Conservation (phyloP, 176 grass and related monocot species). For the Tillandsia leiboldiana region DNA sequence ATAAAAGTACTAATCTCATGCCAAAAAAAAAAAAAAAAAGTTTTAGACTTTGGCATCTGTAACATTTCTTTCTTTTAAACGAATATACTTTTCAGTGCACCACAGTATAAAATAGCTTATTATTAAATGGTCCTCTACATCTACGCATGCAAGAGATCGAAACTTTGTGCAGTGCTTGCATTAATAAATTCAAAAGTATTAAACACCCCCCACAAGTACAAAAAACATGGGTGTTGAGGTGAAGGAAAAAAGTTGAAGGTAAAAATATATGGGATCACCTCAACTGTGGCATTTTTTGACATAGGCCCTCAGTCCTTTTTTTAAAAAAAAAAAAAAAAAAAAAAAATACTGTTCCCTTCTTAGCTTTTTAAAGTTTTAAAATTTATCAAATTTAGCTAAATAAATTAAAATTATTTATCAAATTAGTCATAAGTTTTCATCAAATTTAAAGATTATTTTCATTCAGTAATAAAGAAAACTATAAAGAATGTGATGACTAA, state of each 20-base stretch:
- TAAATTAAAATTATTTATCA: too few relatives aligned
- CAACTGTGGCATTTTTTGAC: too few relatives aligned
- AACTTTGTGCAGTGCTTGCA: background rate
- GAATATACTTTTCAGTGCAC: background rate
- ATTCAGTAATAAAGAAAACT: too few relatives aligned
- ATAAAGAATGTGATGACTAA: too few relatives aligned
- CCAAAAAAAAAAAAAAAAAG: background rate
- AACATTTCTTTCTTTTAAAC: background rate
- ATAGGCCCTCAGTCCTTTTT: too few relatives aligned
- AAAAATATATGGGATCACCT: too few relatives aligned
- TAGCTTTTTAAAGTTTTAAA: too few relatives aligned
- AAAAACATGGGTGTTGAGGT: background rate
- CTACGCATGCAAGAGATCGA: slow-evolving; percentile 8
- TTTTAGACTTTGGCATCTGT: slow-evolving; percentile 9
- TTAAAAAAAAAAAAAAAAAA: too few relatives aligned
- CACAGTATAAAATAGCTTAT: background rate
- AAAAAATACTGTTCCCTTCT: too few relatives aligned
- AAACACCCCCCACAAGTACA: background rate
- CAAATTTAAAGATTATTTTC: too few relatives aligned
- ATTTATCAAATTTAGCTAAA: too few relatives aligned
- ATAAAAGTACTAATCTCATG: background rate
- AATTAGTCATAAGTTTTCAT: too few relatives aligned
- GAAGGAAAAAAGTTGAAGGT: background rate
- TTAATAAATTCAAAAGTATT: slow-evolving; percentile 4
- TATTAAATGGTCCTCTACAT: background rate